Percentiles rank a stretch among this genome's conserved stretches.
Evolutionary conservation across 495 filamentous ascomycete species (phyloP).

Genomic region (Tuber magnatum): DNA sequence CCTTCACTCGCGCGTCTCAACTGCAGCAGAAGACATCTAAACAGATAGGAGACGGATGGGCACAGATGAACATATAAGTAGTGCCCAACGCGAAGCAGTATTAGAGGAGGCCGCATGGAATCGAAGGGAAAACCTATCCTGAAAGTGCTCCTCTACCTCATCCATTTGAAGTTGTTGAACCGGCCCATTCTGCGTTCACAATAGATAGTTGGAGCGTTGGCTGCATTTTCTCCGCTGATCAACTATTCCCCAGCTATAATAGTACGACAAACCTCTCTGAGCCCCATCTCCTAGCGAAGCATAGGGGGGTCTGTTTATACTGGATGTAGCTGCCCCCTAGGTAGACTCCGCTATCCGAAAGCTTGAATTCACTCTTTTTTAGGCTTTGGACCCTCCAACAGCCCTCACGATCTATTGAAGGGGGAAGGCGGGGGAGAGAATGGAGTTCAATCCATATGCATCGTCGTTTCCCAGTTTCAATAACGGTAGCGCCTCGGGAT

Average conservation of each 20-base stretch:
- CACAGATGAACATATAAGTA: background rate
- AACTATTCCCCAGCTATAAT: background rate
- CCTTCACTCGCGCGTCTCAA: background rate
- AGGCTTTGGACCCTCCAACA: background rate
- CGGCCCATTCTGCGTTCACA: background rate
- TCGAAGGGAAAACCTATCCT: background rate
- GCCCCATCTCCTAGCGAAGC: background rate
- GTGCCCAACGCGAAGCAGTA: background rate
- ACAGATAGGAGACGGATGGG: background rate
- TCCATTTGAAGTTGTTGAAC: background rate
- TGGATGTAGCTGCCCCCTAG: background rate
- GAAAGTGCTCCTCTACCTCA: background rate
- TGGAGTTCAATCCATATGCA: background rate
- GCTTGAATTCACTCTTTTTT: background rate
- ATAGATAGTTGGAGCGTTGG: background rate
- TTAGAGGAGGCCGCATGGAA: background rate
- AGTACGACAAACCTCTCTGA: background rate
- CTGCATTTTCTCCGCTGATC: background rate
- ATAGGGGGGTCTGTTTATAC: background rate
- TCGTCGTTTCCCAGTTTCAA: background rate
- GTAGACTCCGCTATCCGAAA: background rate
- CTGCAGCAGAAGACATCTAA: background rate
- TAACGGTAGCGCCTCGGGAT: constrained; percentile 2
- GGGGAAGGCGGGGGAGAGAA: background rate
- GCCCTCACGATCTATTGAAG: background rate